Conservation (phyloP, 164 flowering plant species). For the Umbellularia californica region DNA sequence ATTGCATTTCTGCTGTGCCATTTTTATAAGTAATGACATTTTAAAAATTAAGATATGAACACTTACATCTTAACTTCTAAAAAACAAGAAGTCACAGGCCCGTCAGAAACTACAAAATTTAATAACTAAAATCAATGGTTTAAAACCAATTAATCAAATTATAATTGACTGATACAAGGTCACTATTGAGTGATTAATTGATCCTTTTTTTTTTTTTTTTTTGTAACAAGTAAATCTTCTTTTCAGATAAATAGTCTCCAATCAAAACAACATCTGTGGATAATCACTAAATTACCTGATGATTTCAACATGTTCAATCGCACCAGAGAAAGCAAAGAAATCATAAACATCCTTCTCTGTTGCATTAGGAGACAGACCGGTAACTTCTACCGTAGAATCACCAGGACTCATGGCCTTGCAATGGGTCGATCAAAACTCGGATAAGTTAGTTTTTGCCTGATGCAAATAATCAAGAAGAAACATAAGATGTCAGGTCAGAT, state of each 20-base stretch:
- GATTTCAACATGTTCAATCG: slow-evolving; percentile 60
- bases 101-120: too few species aligned
- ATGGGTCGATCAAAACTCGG: background rate
- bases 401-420: slow-evolving; percentile 39
- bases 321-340: slow-evolving; percentile 69
- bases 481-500: too few species aligned
- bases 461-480: too few species aligned
- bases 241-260: background rate
- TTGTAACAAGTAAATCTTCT: background rate
- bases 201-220: too few species aligned
- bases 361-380: slow-evolving; percentile 63
- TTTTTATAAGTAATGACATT: too few species aligned
- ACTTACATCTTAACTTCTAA: too few species aligned
- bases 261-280: background rate
- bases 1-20: too few species aligned
- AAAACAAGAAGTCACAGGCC: too few species aligned
- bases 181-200: background rate
- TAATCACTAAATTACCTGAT: slow-evolving; percentile 43
- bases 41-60: too few species aligned
- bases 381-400: slow-evolving; percentile 60
- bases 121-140: too few species aligned
- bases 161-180: background rate
- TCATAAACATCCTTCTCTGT: slow-evolving; percentile 71
- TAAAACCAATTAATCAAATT: background rate
- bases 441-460: background rate